phyloP scores from a whole-genome alignment of 352 stramenopile genomes.

The Lagenidium sp. region DNA sequence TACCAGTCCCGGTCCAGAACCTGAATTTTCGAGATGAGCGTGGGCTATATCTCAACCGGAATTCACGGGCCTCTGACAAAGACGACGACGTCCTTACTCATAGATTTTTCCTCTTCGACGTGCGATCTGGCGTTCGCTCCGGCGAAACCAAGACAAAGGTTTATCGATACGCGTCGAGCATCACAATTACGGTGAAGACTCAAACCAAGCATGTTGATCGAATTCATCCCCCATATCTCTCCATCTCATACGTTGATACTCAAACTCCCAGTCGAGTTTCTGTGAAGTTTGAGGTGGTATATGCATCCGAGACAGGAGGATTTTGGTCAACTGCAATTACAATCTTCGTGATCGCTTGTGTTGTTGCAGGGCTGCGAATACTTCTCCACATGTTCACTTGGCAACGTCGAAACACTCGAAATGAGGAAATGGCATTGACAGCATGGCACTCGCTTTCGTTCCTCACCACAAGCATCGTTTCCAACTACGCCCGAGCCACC shows the following conservation, averaged over 20 bases:
- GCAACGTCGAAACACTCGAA: constrained; percentile 68
- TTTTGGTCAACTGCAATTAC: constrained; percentile 75
- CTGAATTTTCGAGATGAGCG: constrained; percentile 69
- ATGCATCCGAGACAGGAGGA: constrained; percentile 66
- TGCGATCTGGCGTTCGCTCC: constrained; percentile 43
- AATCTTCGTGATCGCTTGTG: constrained; percentile 60
- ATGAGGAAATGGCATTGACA: constrained; percentile 44
- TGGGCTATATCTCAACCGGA: constrained; percentile 70
- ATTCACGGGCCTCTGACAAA: constrained; percentile 35
- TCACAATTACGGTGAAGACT: constrained; percentile 59
- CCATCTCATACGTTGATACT: constrained; percentile 68
- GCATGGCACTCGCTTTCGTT: constrained; percentile 37
- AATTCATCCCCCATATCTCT: constrained; percentile 69
- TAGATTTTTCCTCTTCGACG: constrained; percentile 91
- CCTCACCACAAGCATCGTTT: constrained; percentile 24
- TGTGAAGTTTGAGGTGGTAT: constrained; percentile 78
- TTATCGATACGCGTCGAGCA: constrained; percentile 57
- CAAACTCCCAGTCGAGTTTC: constrained; percentile 12
- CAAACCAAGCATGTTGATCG: constrained; percentile 27
- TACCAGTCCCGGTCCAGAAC: constrained; percentile 86
- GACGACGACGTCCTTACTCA: constrained; percentile 84
- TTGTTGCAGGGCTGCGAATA: constrained; percentile 40
- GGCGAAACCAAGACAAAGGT: constrained; percentile 39
- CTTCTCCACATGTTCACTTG: constrained; percentile 83
- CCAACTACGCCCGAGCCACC: constrained; percentile 27